Evolutionary conservation across 78 protist species (phyloP).

Genomic region (Dictyostelium intermedium): DNA sequence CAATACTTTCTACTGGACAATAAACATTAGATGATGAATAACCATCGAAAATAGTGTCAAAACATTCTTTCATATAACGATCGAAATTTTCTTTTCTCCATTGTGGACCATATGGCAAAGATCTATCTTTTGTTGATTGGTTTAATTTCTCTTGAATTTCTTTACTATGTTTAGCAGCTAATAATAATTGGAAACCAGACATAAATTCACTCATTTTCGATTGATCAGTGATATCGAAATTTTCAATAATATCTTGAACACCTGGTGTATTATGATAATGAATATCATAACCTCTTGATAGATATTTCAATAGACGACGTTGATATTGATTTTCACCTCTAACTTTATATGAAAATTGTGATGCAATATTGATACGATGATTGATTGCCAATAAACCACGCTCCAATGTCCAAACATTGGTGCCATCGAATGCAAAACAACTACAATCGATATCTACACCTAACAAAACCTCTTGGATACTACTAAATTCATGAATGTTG

Average conservation of each 20-base stretch:
- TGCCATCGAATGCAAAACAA: conserved; percentile 62
- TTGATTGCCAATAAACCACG: conserved; percentile 27
- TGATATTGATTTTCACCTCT: conserved; percentile 10
- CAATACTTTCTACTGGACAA: neutral
- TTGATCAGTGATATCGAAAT: neutral
- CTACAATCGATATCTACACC: conserved; percentile 37
- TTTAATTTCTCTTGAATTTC: neutral
- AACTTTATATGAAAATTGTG: neutral
- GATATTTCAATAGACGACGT: conserved; percentile 25
- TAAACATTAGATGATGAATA: neutral
- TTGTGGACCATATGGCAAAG: neutral
- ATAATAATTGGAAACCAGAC: neutral
- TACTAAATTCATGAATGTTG: neutral
- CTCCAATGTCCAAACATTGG: conserved; percentile 8
- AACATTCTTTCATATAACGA: neutral
- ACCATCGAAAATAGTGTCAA: neutral
- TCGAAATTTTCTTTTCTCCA: neutral
- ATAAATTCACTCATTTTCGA: neutral
- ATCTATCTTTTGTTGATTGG: neutral
- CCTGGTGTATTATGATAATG: neutral
- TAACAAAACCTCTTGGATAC: neutral
- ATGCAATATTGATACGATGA: conserved; percentile 26
- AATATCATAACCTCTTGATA: conserved; percentile 25
- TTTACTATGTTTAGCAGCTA: neutral
- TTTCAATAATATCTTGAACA: neutral